Evolutionary conservation across 257 asterid species (phyloP), one percentile per base, ranked within the genome.

Genomic region (Paulownia fortunei): DNA sequence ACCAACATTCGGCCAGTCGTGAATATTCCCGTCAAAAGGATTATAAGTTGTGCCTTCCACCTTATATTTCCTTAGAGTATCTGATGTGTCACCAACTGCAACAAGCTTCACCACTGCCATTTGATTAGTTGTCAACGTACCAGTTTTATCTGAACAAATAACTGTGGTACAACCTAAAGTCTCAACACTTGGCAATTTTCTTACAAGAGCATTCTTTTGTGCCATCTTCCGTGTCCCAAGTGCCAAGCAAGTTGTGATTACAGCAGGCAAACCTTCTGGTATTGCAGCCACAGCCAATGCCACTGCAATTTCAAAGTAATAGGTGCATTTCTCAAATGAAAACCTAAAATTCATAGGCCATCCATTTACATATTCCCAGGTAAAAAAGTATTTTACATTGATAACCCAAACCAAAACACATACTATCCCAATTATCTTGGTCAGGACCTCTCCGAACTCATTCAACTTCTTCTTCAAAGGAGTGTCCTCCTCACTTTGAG

Each of bases 181-280:
- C 84, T 92, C 97, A 58, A 92, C 97, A 78, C 97, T 92, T 2
- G 97, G 97, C 81, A 92, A 82, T 85, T 92, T 92, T 19, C 97
- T 85, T 41, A 92, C 97, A 70, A 92, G 94, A 9, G 97, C 97
- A 78, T 92, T 92, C 86, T 92, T 90, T 52, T 91, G 91, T 72
- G 97, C 97, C 97, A 92, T 92, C 84, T 92, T 91, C n/a, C 97
- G 83, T 2, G 97, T 92, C 27, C 97, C 97, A 65, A 92, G 92
- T 4, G 97, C 97, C 83, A 92, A 85, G 83, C 97, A 92, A 11
- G 97, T 89, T 4, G 97, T 92, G 42, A 92, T 92, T 16, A 92
- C 95, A 67, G 97, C 97, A 0, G 97, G 97, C 32, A 92, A 80
- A 78, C 97, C 97, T 86, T 92, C 97, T 0, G 97, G 97, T 80